Conservation (phyloP, 805 yeast species). For the Teunomyces panamensis region DNA sequence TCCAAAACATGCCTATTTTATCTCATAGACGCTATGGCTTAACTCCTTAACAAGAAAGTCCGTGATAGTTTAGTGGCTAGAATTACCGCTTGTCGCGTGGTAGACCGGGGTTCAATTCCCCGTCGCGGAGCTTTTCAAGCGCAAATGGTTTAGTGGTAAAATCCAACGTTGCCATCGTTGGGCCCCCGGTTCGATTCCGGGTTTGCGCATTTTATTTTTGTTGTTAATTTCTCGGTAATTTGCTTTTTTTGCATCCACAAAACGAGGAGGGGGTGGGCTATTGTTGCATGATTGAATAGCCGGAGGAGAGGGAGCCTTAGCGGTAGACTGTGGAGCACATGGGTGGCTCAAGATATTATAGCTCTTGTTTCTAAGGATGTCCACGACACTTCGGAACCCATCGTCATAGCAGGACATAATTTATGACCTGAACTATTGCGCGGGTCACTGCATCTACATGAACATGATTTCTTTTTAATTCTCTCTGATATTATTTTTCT, state of each 20-base stretch:
- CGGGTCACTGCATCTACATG: not conserved
- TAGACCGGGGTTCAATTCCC: conserved; percentile 10
- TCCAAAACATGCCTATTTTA: too few relatives aligned
- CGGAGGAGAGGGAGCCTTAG: not conserved
- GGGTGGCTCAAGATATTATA: not conserved
- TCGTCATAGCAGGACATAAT: too few relatives aligned
- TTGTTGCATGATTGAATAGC: not conserved
- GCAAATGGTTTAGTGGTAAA: conserved; percentile 11
- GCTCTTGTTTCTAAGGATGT: not conserved
- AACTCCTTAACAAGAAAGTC: not conserved
- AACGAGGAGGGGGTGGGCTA: not conserved
- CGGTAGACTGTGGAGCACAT: not conserved
- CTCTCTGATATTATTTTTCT: not conserved
- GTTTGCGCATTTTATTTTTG: conserved; percentile 8
- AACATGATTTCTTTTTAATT: not conserved
- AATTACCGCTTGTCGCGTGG: conserved; percentile 10
- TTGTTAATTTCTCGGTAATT: not conserved
- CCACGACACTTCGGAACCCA: too few relatives aligned
- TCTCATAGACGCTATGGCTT: too few relatives aligned
- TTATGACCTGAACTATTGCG: too few relatives aligned
- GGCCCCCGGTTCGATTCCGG: conserved; percentile 13
- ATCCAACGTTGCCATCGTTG: conserved; percentile 12
- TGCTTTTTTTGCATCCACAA: not conserved
- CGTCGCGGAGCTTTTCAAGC: conserved; percentile 7
- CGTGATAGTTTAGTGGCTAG: conserved; percentile 11